Percentiles rank a stretch among this genome's conserved stretches.
phyloP scores from a whole-genome alignment of 441 rosid species.

The Gossypium davidsonii region DNA sequence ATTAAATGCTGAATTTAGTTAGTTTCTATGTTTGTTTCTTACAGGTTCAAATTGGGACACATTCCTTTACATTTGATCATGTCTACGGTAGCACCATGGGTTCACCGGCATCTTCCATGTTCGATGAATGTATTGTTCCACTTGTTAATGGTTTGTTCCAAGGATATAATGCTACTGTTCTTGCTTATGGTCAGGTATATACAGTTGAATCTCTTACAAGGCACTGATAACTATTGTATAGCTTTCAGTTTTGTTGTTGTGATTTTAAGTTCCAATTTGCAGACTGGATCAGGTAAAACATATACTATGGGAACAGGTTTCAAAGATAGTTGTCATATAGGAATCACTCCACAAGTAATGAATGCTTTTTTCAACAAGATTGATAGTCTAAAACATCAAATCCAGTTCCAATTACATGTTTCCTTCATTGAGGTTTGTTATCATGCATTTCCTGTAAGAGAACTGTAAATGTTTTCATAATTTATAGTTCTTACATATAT shows the following conservation, averaged over 20 bases:
- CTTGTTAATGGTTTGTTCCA: slow-evolving; percentile 95
- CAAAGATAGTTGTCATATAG: slow-evolving; percentile 68
- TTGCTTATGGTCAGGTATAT: slow-evolving; percentile 93
- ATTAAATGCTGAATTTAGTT: slow-evolving; percentile 10
- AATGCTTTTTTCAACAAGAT: slow-evolving; percentile 74
- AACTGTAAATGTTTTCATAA: neutral
- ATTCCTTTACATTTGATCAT: slow-evolving; percentile 82
- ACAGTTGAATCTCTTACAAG: slow-evolving; percentile 13
- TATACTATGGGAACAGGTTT: slow-evolving; percentile 97
- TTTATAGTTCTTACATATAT: neutral
- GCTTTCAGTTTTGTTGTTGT: slow-evolving; percentile 4
- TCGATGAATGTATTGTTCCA: slow-evolving; percentile 75
- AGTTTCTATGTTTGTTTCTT: neutral
- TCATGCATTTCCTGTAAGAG: too few relatives aligned
- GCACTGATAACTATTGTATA: slow-evolving; percentile 5
- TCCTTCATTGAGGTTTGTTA: slow-evolving; percentile 93
- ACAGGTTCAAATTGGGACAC: slow-evolving; percentile 89
- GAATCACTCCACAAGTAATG: slow-evolving; percentile 86
- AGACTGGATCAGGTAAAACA: slow-evolving; percentile 99
- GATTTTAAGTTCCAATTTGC: slow-evolving; percentile 26
- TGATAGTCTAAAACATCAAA: slow-evolving; percentile 63
- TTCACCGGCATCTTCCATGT: slow-evolving; percentile 72
- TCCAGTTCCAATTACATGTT: slow-evolving; percentile 79
- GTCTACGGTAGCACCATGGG: slow-evolving; percentile 83
- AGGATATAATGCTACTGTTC: slow-evolving; percentile 96